Evolutionary conservation across 2,329 filamentous ascomycete species (phyloP).

Genomic region (Aspergillus tamarii): DNA sequence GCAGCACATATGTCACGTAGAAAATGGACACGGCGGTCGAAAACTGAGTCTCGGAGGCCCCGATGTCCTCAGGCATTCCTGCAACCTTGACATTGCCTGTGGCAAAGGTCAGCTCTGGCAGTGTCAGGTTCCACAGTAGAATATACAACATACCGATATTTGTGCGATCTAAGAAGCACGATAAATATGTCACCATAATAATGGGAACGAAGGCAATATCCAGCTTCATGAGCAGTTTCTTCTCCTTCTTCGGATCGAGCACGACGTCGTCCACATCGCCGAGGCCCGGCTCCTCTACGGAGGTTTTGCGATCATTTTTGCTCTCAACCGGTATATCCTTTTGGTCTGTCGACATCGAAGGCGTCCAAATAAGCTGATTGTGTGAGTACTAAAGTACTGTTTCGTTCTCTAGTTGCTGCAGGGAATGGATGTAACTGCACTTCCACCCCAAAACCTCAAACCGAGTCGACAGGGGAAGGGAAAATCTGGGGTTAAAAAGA

Average conservation of each 20-base stretch:
- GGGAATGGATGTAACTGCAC: background rate
- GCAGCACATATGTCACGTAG: slow-evolving; percentile 55
- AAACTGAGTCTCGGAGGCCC: slow-evolving; percentile 45
- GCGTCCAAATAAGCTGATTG: background rate
- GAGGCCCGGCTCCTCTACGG: slow-evolving; percentile 17
- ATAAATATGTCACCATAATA: slow-evolving; percentile 60
- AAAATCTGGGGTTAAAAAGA: slow-evolving; percentile 5
- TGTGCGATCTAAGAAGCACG: slow-evolving; percentile 58
- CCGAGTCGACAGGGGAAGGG: background rate
- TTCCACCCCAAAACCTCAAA: background rate
- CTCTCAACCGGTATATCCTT: slow-evolving; percentile 8
- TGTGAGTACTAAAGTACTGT: background rate
- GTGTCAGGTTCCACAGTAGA: background rate
- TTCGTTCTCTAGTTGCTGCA: background rate
- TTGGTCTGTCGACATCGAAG: background rate
- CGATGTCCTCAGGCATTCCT: slow-evolving; percentile 52
- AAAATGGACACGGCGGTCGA: slow-evolving; percentile 56
- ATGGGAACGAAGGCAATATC: slow-evolving; percentile 55
- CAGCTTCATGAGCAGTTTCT: slow-evolving; percentile 52
- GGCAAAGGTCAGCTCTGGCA: slow-evolving; percentile 2
- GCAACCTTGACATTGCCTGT: slow-evolving; percentile 53
- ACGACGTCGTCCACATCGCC: slow-evolving; percentile 28
- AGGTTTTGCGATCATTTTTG: slow-evolving; percentile 18
- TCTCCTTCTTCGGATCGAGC: slow-evolving; percentile 51
- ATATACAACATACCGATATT: slow-evolving; percentile 49